Evolutionary conservation across 371 early-diverging fungal species (phyloP), one percentile per base, ranked within the genome.

Genomic region (Mucor circinelloides): DNA sequence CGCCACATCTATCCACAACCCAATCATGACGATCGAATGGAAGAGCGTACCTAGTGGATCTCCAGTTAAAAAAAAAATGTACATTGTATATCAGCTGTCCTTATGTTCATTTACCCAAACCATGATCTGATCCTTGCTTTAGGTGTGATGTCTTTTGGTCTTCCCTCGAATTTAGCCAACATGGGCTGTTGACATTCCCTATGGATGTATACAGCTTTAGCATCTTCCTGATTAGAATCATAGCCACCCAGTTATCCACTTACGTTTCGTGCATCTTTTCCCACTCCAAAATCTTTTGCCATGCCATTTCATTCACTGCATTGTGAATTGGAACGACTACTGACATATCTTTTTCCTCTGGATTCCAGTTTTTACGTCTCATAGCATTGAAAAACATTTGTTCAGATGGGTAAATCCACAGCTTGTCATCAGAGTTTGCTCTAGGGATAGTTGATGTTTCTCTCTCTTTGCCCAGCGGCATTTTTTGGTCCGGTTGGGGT

Each of bases 11-110:
- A 77, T 97, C 96, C 5, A 99, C 91, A 1, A 90, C 90, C 99
- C 99, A 99, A 80, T 99, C 98, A 74, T 99, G 99, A 7, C 98
- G 88, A 73, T 99, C 99, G 76, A 99, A 99, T 0, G 99, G 97
- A 58, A 82, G 64, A 27, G 83, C 83, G 67, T 90, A 87, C 12
- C 88, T 87, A 60, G 32, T 30, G 44, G 34, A 40, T 31, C 17
- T 55, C 7, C n/a, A 5, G 28, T 27, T n/a, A 31, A 5, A 30
- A n/a, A 55, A 55, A 7, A 4, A 30, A 32, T 44, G 30, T 42
- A 38, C n/a, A n/a, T n/a, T n/a, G n/a, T 21, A n/a, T 10, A 15
- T 6, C 6, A 30, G 9, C 1, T 4, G 30, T 31, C 23, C 17
- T 19, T 30, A 2, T 21, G 12, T 50, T 9, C 0, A 61, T 6